Base-by-base conservation (phyloP, 2,329 filamentous ascomycete species). In the Dactylellina drechsleri region DNA sequence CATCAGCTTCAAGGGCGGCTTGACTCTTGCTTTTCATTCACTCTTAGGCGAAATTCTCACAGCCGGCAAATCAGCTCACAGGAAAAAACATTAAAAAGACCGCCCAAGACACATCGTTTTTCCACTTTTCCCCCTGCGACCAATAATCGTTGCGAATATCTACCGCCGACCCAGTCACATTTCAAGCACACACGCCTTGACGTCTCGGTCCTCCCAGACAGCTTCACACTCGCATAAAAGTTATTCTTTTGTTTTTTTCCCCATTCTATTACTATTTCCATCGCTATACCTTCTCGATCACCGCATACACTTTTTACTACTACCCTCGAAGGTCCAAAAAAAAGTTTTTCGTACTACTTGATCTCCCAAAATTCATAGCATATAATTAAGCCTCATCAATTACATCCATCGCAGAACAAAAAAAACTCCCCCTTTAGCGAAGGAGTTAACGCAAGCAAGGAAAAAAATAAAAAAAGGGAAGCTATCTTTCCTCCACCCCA, bases 331-430 rank as follows among this genome's bases (percentile, higher is more conserved):
- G 23, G 56, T 26, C 26, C 54, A 41, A 62, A 73, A 66, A 71
- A 65, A 66, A 50, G 26, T 28, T 40, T 66, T 66, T 59, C 40
- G 70, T 74, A 57, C 61, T 20, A 74, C 70, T 67, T 62, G 49
- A 62, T 52, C 62, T 74, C 62, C 26, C 56, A 73, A 60, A 73
- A 66, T 54, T 60, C 67, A 56, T 36, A 72, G 60, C 68, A 73
- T 60, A 56, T 66, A 73, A 66, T 74, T 73, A 74, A 74, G 70
- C 70, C 70, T 74, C 70, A 74, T 73, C 60, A 45, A 60, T 49
- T 41, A 16, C 49, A 66, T 8, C 31, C 31, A 36, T 62, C 70
- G 62, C 50, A 67, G 56, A 66, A 60, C 61, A 45, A 56, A 64
- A 16, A 52, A 49, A 36, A 20, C 26, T 8, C 49, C 70, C 61